Evolutionary conservation across 495 filamentous ascomycete genomes (phyloP), one percentile per base, ranked within the genome.

Genomic region (Penicillium pulvis): DNA sequence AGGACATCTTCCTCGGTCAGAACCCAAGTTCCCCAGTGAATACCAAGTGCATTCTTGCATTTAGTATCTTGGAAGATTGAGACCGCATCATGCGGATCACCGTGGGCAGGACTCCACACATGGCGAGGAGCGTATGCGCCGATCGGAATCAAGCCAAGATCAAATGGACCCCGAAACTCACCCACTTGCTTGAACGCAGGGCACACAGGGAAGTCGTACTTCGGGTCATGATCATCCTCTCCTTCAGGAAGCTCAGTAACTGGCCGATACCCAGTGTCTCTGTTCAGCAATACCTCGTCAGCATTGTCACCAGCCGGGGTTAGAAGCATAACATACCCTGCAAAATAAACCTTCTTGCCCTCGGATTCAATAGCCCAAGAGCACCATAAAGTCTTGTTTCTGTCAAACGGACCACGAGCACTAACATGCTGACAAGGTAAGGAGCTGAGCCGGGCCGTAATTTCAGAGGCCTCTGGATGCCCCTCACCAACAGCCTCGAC

Each of bases 21-120:
- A 8, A 91, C 87, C 92, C 93, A 97, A 0, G 92, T 92, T 24
- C 85, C 93, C 93, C 93, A 98, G 66, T 98, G 93, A 59, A 98
- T 96, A 14, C 82, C 93, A 77, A 98, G 82, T 17, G 93, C 93
- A 46, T 76, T 79, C 68, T 86, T 81, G 75, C 94, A 98, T 59
- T 84, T 83, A 17, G 91, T 96, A 61, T 97, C 94, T 35, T 77
- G 71, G 76, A 97, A 97, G 59, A 98, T 98, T 58, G 92, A 88
- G 49, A 96, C 93, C 0, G 86, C 81, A 69, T 98, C 94, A 56
- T 83, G 88, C 1, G 94, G 94, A 72, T 96, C 89, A 8, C 90
- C 90, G 71, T 98, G 94, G 80, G 95, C 87, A 41, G 86, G 73
- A 54, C 85, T 90, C 77, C 89, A 87, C 36, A 93, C 71, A 67